A percentile compares a stretch with the other conserved stretches of the same genome.
phyloP scores from a whole-genome alignment of 164 flowering plant genomes.

The Annona cherimola region DNA sequence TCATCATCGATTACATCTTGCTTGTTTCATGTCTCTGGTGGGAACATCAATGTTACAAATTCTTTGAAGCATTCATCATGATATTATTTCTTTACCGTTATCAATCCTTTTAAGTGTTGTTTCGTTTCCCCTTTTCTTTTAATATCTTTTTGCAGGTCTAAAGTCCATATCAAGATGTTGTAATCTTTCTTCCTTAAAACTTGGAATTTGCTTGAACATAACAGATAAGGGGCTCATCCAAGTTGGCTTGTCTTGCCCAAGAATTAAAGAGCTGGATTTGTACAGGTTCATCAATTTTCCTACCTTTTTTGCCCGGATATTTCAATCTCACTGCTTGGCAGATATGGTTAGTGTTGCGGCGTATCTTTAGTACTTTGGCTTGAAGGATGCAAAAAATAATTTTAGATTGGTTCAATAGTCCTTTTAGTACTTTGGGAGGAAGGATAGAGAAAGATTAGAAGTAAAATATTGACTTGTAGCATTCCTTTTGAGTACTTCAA shows the following conservation, averaged over 20 bases:
- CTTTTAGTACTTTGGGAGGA: too few species aligned
- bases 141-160: constrained; percentile 45
- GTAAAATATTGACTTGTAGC: too few species aligned
- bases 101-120: neutral
- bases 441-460: too few species aligned
- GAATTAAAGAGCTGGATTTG: constrained; percentile 75
- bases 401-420: too few species aligned
- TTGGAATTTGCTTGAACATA: constrained; percentile 84
- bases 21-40: neutral
- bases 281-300: constrained; percentile 58
- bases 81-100: too few species aligned
- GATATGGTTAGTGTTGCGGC: neutral
- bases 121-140: neutral
- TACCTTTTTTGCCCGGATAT: neutral
- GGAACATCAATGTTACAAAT: neutral
- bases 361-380: neutral
- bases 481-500: too few species aligned
- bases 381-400: neutral
- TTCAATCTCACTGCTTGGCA: neutral
- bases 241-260: constrained; percentile 54
- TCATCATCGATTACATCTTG: neutral
- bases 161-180: constrained; percentile 63
- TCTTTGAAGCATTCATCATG: neutral
- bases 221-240: constrained; percentile 59
- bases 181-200: constrained; percentile 49